Base-by-base conservation (phyloP, 805 yeast genomes). In the Wickerhamia fluorescens region DNA sequence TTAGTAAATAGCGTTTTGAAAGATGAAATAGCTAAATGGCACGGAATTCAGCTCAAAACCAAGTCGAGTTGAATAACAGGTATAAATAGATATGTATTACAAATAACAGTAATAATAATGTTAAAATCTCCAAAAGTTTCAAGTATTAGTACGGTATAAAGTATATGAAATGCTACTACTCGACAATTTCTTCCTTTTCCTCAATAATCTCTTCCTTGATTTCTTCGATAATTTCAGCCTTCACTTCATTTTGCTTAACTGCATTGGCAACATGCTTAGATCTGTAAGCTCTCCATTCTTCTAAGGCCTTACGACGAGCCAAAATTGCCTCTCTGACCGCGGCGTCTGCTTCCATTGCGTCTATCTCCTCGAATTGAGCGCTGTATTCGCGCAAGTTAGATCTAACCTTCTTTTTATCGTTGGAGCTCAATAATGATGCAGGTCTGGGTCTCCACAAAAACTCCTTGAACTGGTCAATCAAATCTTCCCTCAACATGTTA, bases 361-460 rank as follows among this genome's bases (percentile, higher is more conserved):
- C 99, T 39, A 72, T 68, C 62, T 87, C 95, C 44, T 89, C 97
- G 64, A 88, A 92, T 61, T 85, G 87, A 23, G 92, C 92, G 45
- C 87, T 70, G 71, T 82, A 85, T 60, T 84, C 89, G 54, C 79
- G 75, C 66, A 89, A 64, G 65, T 81, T 81, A 81, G 84, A 83
- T 67, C 85, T 75, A 39, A 92, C 86, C 71, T 79, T 81, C 80
- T 86, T 85, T 67, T 75, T 75, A 56, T 85, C 94, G 42, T 75
- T 80, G 46, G 78, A 75, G 37, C 78, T 66, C 51, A 92, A 73
- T 41, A 78, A 58, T 2, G 87, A 70, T 12, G 73, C 74, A 29
- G 98, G 98, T 65, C 98, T 79, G 49, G 97, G 97, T 69, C 99
- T 83, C 99, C 99, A 92, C 38, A 75, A 67, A 49, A 89, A 84